These are phyloP conservation scores for Fonsecaea erecta DNA, from an alignment of 2,329 filamentous ascomycete species.

Conservation along the genomic window DNA sequence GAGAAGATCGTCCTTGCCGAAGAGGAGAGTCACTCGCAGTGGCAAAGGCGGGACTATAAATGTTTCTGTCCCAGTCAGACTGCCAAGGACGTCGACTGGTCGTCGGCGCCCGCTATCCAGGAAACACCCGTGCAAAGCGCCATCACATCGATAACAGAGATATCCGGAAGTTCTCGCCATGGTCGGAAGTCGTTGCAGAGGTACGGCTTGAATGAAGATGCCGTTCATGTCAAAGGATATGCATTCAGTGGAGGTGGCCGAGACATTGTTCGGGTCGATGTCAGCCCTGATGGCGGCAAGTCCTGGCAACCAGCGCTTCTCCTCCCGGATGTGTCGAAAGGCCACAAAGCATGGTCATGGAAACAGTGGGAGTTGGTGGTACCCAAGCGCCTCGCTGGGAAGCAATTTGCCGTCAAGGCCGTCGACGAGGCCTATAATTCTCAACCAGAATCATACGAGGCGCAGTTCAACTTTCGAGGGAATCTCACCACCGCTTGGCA, in stretches of 20 bases:
- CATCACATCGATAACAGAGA: conserved; percentile 54
- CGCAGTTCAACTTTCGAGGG: conserved; percentile 63
- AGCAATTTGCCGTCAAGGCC: conserved; percentile 66
- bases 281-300: conserved; percentile 66
- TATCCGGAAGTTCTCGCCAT: conserved; percentile 9
- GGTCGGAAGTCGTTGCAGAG: conserved; percentile 24
- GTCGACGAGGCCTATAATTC: conserved; percentile 70
- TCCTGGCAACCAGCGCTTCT: conserved; percentile 69
- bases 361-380: conserved; percentile 61
- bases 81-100: conserved; percentile 63
- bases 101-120: conserved; percentile 66
- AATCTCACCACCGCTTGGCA: conserved; percentile 73
- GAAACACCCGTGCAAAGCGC: conserved; percentile 71
- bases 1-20: conserved; percentile 66
- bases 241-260: conserved; percentile 71
- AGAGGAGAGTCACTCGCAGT: conserved; percentile 68
- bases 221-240: conserved; percentile 60
- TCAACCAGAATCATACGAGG: conserved; percentile 59
- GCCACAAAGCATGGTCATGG: conserved; percentile 66
- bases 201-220: conserved; percentile 35
- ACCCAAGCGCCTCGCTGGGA: conserved; percentile 53
- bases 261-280: conserved; percentile 69
- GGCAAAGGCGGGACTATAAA: conserved; percentile 72
- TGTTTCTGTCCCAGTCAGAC: conserved; percentile 67
- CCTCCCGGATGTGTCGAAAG: conserved; percentile 56